phyloP scores from a whole-genome alignment of 768 basidiomycete genomes.

The Suillus subluteus region DNA sequence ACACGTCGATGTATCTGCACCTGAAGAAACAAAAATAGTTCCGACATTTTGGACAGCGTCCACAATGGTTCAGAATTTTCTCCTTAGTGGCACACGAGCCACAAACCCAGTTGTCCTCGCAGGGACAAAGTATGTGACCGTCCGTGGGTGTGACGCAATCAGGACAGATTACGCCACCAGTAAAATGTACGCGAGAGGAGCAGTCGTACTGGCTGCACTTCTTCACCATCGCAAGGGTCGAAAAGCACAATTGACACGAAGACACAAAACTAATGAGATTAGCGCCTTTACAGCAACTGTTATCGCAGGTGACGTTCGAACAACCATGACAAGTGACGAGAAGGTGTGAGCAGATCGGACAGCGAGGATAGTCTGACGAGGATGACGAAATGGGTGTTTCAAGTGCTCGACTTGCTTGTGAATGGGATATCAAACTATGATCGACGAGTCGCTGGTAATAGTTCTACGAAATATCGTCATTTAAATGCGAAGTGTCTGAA shows the following conservation, averaged over 20 bases:
- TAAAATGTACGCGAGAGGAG: background rate
- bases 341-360: background rate
- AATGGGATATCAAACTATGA: background rate
- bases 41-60: constrained; percentile 23
- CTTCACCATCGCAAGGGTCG: background rate
- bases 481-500: background rate
- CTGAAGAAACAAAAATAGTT: constrained; percentile 19
- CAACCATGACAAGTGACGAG: background rate
- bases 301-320: background rate
- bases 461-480: background rate
- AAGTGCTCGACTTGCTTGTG: background rate
- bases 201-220: background rate
- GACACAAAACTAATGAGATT: background rate
- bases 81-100: background rate
- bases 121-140: background rate
- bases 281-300: background rate
- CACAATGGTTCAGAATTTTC: background rate
- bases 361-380: background rate
- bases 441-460: background rate
- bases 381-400: background rate
- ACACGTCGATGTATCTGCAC: constrained; percentile 30
- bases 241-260: background rate
- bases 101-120: background rate
- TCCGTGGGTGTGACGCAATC: background rate
- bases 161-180: background rate